Conservation (phyloP, 1,284 basidiomycete species). For the Cryptococcus floricola region DNA sequence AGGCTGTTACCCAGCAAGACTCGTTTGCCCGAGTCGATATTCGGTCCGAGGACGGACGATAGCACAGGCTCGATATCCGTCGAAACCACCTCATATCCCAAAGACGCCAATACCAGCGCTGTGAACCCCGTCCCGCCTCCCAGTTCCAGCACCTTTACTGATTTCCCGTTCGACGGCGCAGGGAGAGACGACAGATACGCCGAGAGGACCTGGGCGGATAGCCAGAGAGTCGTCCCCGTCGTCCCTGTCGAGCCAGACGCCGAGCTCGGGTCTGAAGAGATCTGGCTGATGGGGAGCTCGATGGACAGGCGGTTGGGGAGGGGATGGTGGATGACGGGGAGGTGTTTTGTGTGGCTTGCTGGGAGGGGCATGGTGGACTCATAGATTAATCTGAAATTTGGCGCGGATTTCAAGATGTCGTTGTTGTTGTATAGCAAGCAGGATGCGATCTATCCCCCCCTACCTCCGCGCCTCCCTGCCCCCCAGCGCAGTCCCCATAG, state of each 20-base stretch:
- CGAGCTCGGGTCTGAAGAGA: constrained; percentile 11
- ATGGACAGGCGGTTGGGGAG: constrained; percentile 47
- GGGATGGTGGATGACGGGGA: constrained; percentile 55
- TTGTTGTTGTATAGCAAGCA: not conserved
- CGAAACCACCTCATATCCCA: constrained; percentile 69
- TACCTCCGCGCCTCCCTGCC: constrained; percentile 7
- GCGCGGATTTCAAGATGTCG: no score
- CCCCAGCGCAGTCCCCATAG: constrained; percentile 10
- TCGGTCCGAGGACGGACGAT: constrained; percentile 61
- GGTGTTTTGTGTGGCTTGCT: constrained; percentile 59
- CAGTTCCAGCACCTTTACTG: constrained; percentile 61
- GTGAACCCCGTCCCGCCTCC: constrained; percentile 78
- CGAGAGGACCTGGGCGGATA: constrained; percentile 70
- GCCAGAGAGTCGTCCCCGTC: constrained; percentile 85
- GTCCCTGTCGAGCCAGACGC: constrained; percentile 45
- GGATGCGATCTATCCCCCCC: not conserved
- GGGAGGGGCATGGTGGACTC: constrained; percentile 11
- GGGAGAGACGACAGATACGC: constrained; percentile 55
- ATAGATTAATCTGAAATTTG: not conserved
- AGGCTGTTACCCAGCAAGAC: not conserved
- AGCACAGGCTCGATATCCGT: constrained; percentile 74
- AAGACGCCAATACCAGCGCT: constrained; percentile 62
- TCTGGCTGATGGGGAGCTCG: constrained; percentile 22
- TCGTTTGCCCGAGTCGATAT: constrained; percentile 55
- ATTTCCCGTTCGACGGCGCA: constrained; percentile 16